Percentiles rank a stretch among this genome's conserved stretches.
Evolutionary conservation across 148 eudicot genomes (phyloP).

Genomic region (Rhododendron vialii): DNA sequence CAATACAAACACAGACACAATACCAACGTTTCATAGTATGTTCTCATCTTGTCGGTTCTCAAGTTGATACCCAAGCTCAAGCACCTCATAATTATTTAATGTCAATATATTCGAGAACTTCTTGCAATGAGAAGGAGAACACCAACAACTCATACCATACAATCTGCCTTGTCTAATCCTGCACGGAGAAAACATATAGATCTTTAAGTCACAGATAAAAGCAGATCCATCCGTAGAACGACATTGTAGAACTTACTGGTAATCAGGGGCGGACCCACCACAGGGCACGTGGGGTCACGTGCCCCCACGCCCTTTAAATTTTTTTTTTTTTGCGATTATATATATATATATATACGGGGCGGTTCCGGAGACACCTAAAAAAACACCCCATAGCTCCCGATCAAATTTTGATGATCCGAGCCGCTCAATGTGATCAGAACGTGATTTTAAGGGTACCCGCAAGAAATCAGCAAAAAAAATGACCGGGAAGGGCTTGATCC

Average conservation of each 20-base stretch:
- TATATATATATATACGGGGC: too few species aligned
- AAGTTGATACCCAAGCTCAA: background rate
- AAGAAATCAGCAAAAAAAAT: too few species aligned
- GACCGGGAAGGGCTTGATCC: too few species aligned
- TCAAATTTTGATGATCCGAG: too few species aligned
- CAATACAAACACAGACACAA: background rate
- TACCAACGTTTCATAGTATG: background rate
- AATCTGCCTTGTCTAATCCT: constrained; percentile 12
- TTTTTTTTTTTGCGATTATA: too few species aligned
- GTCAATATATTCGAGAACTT: background rate
- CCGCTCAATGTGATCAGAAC: too few species aligned
- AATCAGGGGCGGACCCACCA: too few species aligned
- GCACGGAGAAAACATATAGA: constrained; percentile 6
- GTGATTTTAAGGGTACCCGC: too few species aligned
- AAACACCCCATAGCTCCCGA: too few species aligned
- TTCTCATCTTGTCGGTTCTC: background rate
- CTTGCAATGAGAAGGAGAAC: background rate
- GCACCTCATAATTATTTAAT: background rate
- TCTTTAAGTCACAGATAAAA: background rate
- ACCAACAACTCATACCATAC: background rate
- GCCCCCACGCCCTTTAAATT: too few species aligned
- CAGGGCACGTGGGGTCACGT: too few species aligned
- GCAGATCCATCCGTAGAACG: background rate
- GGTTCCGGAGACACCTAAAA: too few species aligned
- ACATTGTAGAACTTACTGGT: background rate